phyloP scores from a whole-genome alignment of 176 grass and related monocot species.

The Dactylis glomerata region DNA sequence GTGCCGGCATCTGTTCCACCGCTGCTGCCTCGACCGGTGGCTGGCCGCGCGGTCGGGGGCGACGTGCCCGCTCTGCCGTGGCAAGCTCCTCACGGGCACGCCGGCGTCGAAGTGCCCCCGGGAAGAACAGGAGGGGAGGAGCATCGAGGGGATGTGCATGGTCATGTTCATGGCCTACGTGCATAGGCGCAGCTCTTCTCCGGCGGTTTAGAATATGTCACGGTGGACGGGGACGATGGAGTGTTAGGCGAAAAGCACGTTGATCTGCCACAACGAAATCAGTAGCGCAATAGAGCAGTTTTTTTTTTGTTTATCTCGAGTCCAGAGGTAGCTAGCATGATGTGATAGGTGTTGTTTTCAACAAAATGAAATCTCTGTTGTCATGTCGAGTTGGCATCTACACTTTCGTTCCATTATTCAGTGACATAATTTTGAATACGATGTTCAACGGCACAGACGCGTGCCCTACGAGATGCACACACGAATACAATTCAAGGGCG shows the following conservation, averaged over 20 bases:
- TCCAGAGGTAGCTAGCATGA: neutral
- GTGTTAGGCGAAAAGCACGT: too few species aligned
- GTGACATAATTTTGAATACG: too few species aligned
- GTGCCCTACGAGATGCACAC: too few species aligned
- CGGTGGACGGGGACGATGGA: neutral
- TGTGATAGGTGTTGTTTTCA: neutral
- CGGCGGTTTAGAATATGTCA: neutral
- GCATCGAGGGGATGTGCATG: constrained; percentile 1
- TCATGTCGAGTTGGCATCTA: too few species aligned
- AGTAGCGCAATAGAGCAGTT: too few species aligned
- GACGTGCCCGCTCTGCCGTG: constrained; percentile 24
- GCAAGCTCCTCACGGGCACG: neutral
- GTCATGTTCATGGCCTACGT: neutral
- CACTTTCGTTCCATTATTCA: too few species aligned
- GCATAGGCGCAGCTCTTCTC: neutral
- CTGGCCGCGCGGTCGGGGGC: neutral
- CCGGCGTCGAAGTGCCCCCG: neutral
- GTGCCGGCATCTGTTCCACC: constrained; percentile 50
- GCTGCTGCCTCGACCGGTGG: constrained; percentile 44
- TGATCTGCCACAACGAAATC: too few species aligned
- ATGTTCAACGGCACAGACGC: too few species aligned
- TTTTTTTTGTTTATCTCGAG: too few species aligned
- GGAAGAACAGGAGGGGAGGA: neutral
- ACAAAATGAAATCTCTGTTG: neutral
- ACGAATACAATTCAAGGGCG: too few species aligned